phyloP scores from a whole-genome alignment of 1,139 yeast species.

The Kurtzmaniella quercitrusa region DNA sequence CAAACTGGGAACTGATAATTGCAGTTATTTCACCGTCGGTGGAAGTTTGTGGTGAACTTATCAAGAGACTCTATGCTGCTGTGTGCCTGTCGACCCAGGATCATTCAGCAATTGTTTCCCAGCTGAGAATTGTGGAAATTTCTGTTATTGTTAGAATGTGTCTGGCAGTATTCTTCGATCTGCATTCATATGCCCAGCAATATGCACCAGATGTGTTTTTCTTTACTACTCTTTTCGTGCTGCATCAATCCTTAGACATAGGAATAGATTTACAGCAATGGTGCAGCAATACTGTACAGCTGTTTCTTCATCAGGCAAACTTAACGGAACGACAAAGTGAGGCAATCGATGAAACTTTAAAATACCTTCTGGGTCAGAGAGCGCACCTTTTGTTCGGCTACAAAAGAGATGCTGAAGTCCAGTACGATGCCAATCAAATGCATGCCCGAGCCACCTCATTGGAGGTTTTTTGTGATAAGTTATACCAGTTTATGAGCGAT shows the following conservation, averaged over 20 bases:
- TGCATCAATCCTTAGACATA: constrained; percentile 66
- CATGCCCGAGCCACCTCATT: constrained; percentile 49
- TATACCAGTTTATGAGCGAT: constrained; percentile 44
- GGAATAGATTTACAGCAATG: constrained; percentile 64
- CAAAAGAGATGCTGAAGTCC: constrained; percentile 48
- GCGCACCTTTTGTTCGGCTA: constrained; percentile 75
- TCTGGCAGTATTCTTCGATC: constrained; percentile 69
- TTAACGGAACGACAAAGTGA: constrained; percentile 40
- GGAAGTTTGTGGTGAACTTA: constrained; percentile 66
- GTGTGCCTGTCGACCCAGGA: constrained; percentile 46
- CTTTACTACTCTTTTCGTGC: constrained; percentile 66
- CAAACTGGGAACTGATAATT: constrained; percentile 61
- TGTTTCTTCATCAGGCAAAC: constrained; percentile 59
- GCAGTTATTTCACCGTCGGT: constrained; percentile 70
- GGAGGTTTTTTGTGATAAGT: constrained; percentile 61
- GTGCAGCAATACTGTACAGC: constrained; percentile 66
- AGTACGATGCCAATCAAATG: constrained; percentile 32
- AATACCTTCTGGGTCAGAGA: constrained; percentile 64
- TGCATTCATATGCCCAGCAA: constrained; percentile 58
- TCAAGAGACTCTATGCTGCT: constrained; percentile 48
- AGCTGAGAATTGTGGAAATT: constrained; percentile 67
- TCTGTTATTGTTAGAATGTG: constrained; percentile 64
- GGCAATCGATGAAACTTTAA: constrained; percentile 50
- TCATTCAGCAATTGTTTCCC: constrained; percentile 55
- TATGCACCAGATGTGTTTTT: constrained; percentile 72